Percentiles rank a stretch among this genome's conserved stretches.
These are phyloP conservation scores for Galerina sulciceps DNA, from an alignment of 768 basidiomycete genomes.

Conservation along the genomic window DNA sequence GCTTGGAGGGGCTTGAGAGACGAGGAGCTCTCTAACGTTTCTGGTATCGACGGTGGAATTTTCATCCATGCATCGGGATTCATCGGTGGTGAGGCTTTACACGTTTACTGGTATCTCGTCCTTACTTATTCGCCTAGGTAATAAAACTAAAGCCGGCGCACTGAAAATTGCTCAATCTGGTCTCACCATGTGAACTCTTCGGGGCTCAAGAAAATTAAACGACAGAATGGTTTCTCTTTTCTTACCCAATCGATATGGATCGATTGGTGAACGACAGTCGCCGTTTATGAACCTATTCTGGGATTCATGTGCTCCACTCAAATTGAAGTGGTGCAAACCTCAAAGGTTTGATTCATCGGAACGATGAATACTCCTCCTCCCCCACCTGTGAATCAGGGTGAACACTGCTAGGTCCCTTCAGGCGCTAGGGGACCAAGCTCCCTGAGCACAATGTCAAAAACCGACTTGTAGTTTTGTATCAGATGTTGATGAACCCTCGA, in stretches of 20 bases:
- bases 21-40: conserved; percentile 70
- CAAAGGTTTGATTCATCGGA: not conserved
- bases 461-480: too few species aligned
- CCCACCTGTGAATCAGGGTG: not conserved
- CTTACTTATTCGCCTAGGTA: conserved; percentile 51
- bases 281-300: not conserved
- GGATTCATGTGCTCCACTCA: not conserved
- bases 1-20: conserved; percentile 93
- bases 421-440: too few species aligned
- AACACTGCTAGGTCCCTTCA: not conserved
- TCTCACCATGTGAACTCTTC: conserved; percentile 41
- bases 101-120: not conserved
- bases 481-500: too few species aligned
- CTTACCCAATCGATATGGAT: not conserved
- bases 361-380: not conserved
- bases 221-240: not conserved
- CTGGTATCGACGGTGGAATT: conserved; percentile 81
- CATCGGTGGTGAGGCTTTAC: conserved; percentile 74
- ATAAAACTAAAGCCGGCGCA: conserved; percentile 89
- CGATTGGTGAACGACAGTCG: not conserved
- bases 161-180: conserved; percentile 77
- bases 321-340: not conserved
- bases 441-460: too few species aligned
- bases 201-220: too few species aligned
- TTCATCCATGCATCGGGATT: conserved; percentile 98